phyloP scores from a whole-genome alignment of 2,329 filamentous ascomycete genomes.

The Alternaria panax region DNA sequence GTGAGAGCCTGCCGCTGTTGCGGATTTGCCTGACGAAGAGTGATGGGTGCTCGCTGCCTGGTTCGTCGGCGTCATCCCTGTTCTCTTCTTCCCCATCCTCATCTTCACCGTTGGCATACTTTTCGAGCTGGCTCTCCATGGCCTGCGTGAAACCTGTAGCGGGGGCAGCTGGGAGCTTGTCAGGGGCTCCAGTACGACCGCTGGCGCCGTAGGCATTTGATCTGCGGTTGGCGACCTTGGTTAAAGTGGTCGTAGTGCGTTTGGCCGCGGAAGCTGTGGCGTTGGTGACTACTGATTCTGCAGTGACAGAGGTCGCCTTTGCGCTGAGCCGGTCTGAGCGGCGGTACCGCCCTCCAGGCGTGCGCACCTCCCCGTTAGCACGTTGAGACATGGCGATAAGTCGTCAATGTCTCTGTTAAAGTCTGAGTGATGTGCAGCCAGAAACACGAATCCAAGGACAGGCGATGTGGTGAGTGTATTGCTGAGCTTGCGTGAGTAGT shows the following conservation, averaged over 20 bases:
- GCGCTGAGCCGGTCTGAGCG: conserved; percentile 40
- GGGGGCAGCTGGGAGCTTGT: conserved; percentile 34
- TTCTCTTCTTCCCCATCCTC: conserved; percentile 21
- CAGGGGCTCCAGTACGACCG: conserved; percentile 42
- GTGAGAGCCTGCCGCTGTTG: conserved; percentile 14
- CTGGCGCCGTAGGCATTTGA: conserved; percentile 50
- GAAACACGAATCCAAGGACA: not conserved
- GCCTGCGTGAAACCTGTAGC: conserved; percentile 45
- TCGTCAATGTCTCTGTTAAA: not conserved
- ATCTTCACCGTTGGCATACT: conserved; percentile 35
- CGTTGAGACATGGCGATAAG: conserved; percentile 32
- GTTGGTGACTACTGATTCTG: conserved; percentile 31
- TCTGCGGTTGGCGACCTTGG: conserved; percentile 40
- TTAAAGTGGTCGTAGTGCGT: conserved; percentile 36
- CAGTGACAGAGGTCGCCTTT: conserved; percentile 37
- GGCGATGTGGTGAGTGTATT: not conserved
- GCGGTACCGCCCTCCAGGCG: conserved; percentile 28
- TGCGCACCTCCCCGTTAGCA: conserved; percentile 31
- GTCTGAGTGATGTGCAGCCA: not conserved
- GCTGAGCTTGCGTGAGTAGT: conserved; percentile 6
- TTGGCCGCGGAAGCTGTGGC: conserved; percentile 25
- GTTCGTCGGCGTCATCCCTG: conserved; percentile 21
- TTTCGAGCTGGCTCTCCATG: conserved; percentile 39
- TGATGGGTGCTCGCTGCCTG: conserved; percentile 10
- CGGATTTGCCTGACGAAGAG: conserved; percentile 5